Evolutionary conservation across 345 rosid species (phyloP).

Genomic region (Adansonia digitata): DNA sequence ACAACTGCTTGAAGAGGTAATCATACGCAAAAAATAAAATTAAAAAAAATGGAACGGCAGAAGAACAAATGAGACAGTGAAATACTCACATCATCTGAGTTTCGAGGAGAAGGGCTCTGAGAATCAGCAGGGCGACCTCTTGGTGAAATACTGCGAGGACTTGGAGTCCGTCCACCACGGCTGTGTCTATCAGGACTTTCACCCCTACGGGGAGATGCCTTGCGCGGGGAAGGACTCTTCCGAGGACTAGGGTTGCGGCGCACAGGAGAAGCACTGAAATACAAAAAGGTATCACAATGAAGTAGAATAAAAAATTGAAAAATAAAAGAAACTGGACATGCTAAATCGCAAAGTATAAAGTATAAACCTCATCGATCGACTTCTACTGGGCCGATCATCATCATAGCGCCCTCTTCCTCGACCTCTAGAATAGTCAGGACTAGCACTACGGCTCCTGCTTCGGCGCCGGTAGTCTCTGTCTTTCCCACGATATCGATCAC

Average conservation of each 20-base stretch:
- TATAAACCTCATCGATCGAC: conserved; percentile 45
- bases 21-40: background rate
- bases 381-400: conserved; percentile 38
- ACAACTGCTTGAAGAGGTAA: background rate
- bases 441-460: conserved; percentile 56
- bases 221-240: conserved; percentile 32
- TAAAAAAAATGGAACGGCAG: background rate
- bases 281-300: conserved; percentile 10
- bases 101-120: conserved; percentile 41
- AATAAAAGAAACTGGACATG: background rate
- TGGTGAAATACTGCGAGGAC: conserved; percentile 42
- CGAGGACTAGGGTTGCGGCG: conserved; percentile 37
- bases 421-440: conserved; percentile 42
- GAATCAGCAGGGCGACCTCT: conserved; percentile 32
- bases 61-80: background rate
- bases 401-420: conserved; percentile 51
- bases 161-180: conserved; percentile 34
- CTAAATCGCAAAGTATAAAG: conserved; percentile 3
- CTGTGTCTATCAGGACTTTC: conserved; percentile 38
- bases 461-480: conserved; percentile 42
- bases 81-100: conserved; percentile 40
- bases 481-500: conserved; percentile 45
- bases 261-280: conserved; percentile 43
- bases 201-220: conserved; percentile 29
- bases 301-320: background rate